phyloP scores from a whole-genome alignment of 202 grass and related monocot genomes.

The Setaria viridis region DNA sequence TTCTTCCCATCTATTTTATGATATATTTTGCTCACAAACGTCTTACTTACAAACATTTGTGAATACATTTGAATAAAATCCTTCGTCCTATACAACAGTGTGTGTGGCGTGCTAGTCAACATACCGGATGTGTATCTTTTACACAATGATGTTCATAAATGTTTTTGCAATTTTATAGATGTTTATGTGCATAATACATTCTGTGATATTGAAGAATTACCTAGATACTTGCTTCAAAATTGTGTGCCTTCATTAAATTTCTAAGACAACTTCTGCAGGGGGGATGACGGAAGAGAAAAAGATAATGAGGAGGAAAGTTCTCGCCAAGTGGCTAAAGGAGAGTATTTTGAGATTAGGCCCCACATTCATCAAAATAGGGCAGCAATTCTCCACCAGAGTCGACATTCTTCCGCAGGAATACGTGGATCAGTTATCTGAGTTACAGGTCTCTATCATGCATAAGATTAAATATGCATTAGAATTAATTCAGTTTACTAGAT shows the following conservation, averaged over 20 bases:
- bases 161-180: conserved; percentile 21
- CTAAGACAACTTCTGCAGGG: conserved; percentile 55
- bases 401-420: conserved; percentile 98
- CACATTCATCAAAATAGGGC: conserved; percentile 98
- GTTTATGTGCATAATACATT: conserved; percentile 16
- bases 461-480: conserved; percentile 11
- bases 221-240: conserved; percentile 11
- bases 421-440: conserved; percentile 91
- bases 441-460: conserved; percentile 66
- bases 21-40: conserved; percentile 7
- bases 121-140: background rate
- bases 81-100: background rate
- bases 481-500: conserved; percentile 23
- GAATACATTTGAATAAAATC: conserved; percentile 28
- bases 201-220: conserved; percentile 7
- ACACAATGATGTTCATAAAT: background rate
- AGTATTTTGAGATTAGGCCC: conserved; percentile 91
- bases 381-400: conserved; percentile 96
- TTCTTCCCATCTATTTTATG: conserved; percentile 25
- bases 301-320: conserved; percentile 69
- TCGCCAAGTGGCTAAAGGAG: conserved; percentile 98
- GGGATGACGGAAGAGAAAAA: conserved; percentile 91
- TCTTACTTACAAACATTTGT: background rate
- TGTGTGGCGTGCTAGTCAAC: conserved; percentile 16
- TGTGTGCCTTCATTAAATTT: conserved; percentile 33